Evolutionary conservation across 306 rosid species (phyloP).

Genomic region (Rubus idaeus): DNA sequence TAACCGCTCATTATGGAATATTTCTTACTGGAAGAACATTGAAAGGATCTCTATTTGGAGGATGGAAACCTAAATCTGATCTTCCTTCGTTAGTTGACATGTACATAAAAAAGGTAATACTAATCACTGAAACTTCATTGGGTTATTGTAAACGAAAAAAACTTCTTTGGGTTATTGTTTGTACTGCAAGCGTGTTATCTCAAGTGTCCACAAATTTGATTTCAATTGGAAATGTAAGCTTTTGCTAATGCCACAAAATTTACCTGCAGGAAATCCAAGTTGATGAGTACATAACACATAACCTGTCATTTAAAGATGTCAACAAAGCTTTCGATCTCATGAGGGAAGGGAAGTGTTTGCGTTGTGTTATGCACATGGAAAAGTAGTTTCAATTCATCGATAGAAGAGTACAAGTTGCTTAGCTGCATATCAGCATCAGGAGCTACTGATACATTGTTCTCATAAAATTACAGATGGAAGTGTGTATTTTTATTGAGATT

Average conservation of each 20-base stretch:
- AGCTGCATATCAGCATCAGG: not conserved
- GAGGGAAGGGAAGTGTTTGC: constrained; percentile 82
- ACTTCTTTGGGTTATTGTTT: not conserved
- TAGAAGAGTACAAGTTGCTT: constrained; percentile 2
- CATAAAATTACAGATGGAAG: not conserved
- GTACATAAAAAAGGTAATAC: constrained; percentile 70
- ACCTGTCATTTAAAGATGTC: constrained; percentile 67
- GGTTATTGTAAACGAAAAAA: not conserved
- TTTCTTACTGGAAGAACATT: constrained; percentile 79
- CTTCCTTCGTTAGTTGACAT: constrained; percentile 85
- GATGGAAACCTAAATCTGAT: constrained; percentile 97
- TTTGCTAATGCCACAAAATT: not conserved
- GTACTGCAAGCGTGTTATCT: not conserved
- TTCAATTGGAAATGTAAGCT: not conserved
- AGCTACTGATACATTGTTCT: not conserved
- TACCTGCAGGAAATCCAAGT: constrained; percentile 75
- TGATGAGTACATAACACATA: constrained; percentile 81
- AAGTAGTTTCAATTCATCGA: constrained; percentile 15
- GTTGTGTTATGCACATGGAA: constrained; percentile 87
- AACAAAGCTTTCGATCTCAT: constrained; percentile 83
- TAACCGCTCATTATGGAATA: constrained; percentile 76
- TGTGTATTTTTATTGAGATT: not conserved
- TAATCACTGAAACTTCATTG: constrained; percentile 1
- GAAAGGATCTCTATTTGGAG: constrained; percentile 88
- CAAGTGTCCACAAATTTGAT: not conserved